Evolutionary conservation across 305 asterid species (phyloP).

Genomic region (Solanum aculeatissimum): DNA sequence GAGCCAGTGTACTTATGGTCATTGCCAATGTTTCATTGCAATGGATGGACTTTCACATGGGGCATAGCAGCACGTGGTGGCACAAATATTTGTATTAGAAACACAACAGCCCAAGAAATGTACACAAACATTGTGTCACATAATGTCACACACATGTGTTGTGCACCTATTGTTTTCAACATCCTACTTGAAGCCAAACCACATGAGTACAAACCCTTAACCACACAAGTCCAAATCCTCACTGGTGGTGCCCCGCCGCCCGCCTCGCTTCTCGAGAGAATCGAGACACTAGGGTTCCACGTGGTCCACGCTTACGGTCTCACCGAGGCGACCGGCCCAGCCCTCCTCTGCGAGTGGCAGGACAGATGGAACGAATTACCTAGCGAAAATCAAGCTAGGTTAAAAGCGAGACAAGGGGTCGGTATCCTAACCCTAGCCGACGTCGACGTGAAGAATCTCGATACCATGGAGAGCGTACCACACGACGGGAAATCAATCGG

Average conservation of each 20-base stretch:
- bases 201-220: neutral
- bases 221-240: constrained; percentile 8
- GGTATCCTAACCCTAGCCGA: constrained; percentile 5
- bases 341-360: constrained; percentile 19
- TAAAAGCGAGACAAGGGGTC: constrained; percentile 21
- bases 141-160: constrained; percentile 23
- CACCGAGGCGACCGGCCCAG: constrained; percentile 19
- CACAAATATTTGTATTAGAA: constrained; percentile 20
- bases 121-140: constrained; percentile 12
- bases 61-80: constrained; percentile 29
- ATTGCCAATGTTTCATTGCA: constrained; percentile 24
- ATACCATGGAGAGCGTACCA: constrained; percentile 6
- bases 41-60: constrained; percentile 27
- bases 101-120: constrained; percentile 10
- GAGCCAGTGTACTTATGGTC: constrained; percentile 27
- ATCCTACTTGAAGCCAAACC: constrained; percentile 4
- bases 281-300: constrained; percentile 11
- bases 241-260: constrained; percentile 15
- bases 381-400: neutral
- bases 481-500: constrained; percentile 17
- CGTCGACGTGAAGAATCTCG: constrained; percentile 9
- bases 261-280: neutral
- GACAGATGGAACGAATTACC: constrained; percentile 14
- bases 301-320: constrained; percentile 22
- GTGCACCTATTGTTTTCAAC: constrained; percentile 17